phyloP scores from a whole-genome alignment of 345 rosid genomes.

The Eucalyptus cloeziana region DNA sequence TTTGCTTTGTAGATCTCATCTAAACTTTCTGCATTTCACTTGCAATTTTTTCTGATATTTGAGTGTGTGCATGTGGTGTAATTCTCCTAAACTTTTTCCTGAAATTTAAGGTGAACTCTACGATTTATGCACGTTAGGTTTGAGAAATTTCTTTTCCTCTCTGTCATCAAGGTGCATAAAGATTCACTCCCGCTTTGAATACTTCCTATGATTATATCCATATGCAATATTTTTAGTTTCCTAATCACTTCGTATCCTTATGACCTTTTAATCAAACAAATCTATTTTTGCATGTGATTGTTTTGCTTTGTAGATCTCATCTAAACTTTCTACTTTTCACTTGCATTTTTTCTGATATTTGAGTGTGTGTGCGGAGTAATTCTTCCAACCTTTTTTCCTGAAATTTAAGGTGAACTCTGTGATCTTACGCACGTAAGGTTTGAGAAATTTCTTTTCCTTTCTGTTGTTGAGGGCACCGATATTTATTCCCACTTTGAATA shows the following conservation, averaged over 20 bases:
- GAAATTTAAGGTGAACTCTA: neutral
- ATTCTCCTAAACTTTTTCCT: neutral
- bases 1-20: neutral
- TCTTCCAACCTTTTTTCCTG: neutral
- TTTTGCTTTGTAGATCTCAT: neutral
- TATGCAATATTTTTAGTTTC: neutral
- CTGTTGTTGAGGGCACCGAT: neutral
- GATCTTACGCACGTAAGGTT: neutral
- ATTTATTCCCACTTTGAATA: neutral
- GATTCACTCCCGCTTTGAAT: neutral
- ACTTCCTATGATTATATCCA: neutral
- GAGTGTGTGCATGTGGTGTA: neutral
- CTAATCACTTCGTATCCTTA: neutral
- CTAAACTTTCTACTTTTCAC: neutral
- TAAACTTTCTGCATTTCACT: neutral
- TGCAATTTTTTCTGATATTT: neutral
- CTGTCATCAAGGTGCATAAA: neutral
- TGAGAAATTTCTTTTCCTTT: neutral
- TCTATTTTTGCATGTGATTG: neutral
- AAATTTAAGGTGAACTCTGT: neutral
- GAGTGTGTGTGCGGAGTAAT: neutral
- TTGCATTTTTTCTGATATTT: neutral
- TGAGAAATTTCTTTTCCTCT: neutral
- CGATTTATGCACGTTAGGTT: neutral
- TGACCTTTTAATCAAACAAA: neutral